phyloP scores from a whole-genome alignment of 768 basidiomycete species.

The Guyanaporus albipodus region DNA sequence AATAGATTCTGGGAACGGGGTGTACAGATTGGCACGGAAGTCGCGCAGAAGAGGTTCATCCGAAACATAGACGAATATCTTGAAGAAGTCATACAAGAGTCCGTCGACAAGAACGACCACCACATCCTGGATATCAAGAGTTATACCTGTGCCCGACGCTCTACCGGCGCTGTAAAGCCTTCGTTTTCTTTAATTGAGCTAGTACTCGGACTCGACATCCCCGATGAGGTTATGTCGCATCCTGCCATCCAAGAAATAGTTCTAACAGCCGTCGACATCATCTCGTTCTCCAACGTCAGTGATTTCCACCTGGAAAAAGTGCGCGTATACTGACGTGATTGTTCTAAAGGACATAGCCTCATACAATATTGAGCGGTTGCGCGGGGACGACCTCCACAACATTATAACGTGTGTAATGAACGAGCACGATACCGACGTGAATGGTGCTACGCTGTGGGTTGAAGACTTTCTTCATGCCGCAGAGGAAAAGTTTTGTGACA shows the following conservation, averaged over 20 bases:
- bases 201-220: slow-evolving; percentile 32
- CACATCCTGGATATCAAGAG: slow-evolving; percentile 35
- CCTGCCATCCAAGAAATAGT: slow-evolving; percentile 33
- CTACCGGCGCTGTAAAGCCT: slow-evolving; percentile 39
- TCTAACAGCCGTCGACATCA: slow-evolving; percentile 29
- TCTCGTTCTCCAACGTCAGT: slow-evolving; percentile 35
- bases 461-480: slow-evolving; percentile 3
- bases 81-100: slow-evolving; percentile 39
- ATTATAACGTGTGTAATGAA: slow-evolving; percentile 52
- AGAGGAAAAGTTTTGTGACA: slow-evolving; percentile 5
- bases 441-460: slow-evolving; percentile 15
- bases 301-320: background rate
- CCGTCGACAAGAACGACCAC: slow-evolving; percentile 34
- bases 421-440: slow-evolving; percentile 24
- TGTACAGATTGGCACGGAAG: background rate
- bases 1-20: slow-evolving; percentile 16
- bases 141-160: slow-evolving; percentile 40
- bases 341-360: slow-evolving; percentile 20
- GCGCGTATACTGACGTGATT: background rate
- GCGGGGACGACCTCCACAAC: slow-evolving; percentile 32
- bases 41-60: slow-evolving; percentile 14
- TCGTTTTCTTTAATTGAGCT: slow-evolving; percentile 36
- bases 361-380: slow-evolving; percentile 33
- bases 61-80: slow-evolving; percentile 22
- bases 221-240: slow-evolving; percentile 42